phyloP scores from a whole-genome alignment of 192 early-diverging fungal species.

The Glomus cerebriforme region DNA sequence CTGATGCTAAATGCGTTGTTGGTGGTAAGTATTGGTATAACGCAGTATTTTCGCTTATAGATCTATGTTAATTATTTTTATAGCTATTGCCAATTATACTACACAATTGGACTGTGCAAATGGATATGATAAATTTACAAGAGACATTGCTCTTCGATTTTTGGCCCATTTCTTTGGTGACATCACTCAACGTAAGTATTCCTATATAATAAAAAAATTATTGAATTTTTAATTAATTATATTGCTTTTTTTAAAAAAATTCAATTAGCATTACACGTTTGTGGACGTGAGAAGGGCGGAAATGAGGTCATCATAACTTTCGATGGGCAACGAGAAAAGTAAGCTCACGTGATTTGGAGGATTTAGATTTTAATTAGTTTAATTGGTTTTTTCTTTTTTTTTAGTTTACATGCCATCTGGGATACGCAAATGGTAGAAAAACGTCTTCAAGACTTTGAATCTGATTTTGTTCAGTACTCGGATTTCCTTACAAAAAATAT shows the following conservation, averaged over 20 bases:
- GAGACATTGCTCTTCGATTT: slow-evolving; percentile 15
- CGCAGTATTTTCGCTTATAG: neutral
- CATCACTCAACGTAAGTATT: slow-evolving; percentile 27
- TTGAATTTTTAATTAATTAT: neutral
- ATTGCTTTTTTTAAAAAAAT: neutral
- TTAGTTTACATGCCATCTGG: slow-evolving; percentile 1
- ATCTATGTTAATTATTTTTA: neutral
- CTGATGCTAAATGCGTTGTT: slow-evolving; percentile 10
- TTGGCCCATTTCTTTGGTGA: slow-evolving; percentile 24
- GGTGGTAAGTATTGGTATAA: slow-evolving; percentile 3
- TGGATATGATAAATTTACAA: neutral
- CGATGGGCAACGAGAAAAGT: neutral
- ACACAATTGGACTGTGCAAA: slow-evolving; percentile 10
- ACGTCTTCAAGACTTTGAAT: slow-evolving; percentile 12
- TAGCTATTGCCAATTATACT: slow-evolving; percentile 25
- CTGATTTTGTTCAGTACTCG: neutral
- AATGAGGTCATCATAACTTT: neutral
- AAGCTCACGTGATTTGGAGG: neutral
- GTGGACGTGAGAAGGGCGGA: slow-evolving; percentile 3
- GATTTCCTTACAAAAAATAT: slow-evolving; percentile 1
- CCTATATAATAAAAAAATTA: neutral
- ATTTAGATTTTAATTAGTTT: no score
- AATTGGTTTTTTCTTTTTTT: neutral
- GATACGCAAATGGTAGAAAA: slow-evolving; percentile 13
- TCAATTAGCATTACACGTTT: slow-evolving; percentile 3